These are phyloP conservation scores for Polysphondylium violaceum DNA, from an alignment of 78 protist genomes.

Conservation along the genomic window DNA sequence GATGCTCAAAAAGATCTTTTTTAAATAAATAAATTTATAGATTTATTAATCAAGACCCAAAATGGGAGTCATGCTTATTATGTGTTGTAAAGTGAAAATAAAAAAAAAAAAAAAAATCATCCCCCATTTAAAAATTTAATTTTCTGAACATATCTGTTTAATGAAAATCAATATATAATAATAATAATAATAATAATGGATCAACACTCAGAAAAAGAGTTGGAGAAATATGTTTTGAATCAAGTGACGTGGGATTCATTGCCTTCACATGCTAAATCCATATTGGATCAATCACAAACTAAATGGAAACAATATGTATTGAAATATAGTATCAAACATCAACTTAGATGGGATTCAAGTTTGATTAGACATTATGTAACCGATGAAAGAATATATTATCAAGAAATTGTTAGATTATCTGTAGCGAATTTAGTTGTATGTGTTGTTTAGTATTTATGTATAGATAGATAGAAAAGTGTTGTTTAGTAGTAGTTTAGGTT, in stretches of 20 bases:
- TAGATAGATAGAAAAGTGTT: background rate
- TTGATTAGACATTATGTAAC: slow-evolving; percentile 42
- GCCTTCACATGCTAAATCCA: slow-evolving; percentile 68
- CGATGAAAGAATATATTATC: slow-evolving; percentile 81
- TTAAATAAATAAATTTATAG: background rate
- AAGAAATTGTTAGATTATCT: slow-evolving; percentile 72
- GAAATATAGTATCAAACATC: slow-evolving; percentile 77
- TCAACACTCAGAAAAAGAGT: slow-evolving; percentile 74
- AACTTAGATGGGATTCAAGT: slow-evolving; percentile 82
- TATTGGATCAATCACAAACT: slow-evolving; percentile 65
- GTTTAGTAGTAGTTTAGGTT: background rate
- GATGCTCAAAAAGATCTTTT: slow-evolving; percentile 52
- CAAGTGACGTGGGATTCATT: slow-evolving; percentile 72
- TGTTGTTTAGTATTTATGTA: background rate
- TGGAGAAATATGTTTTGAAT: slow-evolving; percentile 70
- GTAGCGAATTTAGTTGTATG: slow-evolving; percentile 63
- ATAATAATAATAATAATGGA: slow-evolving; percentile 29
- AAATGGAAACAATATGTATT: slow-evolving; percentile 72
- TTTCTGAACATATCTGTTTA: too few species aligned
- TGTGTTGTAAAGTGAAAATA: too few species aligned
- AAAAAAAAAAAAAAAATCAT: too few species aligned
- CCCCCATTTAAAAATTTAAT: too few species aligned
- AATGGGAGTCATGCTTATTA: too few species aligned
- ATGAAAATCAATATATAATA: background rate
- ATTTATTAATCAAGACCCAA: too few species aligned